Evolutionary conservation across 495 filamentous ascomycete genomes (phyloP).

Genomic region (Terfezia boudieri): DNA sequence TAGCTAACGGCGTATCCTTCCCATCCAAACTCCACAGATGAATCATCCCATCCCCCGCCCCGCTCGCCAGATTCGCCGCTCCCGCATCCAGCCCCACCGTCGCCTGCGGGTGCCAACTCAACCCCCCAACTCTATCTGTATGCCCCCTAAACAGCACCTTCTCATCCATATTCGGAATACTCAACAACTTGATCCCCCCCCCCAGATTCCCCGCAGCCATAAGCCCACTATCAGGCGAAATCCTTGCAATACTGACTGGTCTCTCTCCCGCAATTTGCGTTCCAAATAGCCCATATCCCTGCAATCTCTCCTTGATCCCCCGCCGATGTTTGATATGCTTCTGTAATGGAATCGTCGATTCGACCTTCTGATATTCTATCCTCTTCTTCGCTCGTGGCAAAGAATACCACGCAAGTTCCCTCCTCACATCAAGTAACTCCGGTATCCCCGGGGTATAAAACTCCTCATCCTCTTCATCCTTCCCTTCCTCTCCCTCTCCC

Average conservation of each 20-base stretch:
- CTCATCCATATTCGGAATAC: slow-evolving; percentile 60
- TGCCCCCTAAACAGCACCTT: slow-evolving; percentile 57
- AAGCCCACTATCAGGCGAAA: slow-evolving; percentile 64
- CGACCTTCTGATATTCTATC: slow-evolving; percentile 50
- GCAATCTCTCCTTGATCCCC: slow-evolving; percentile 60
- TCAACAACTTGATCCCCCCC: slow-evolving; percentile 64
- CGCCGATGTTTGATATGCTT: slow-evolving; percentile 83
- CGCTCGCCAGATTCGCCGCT: slow-evolving; percentile 67
- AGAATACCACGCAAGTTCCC: slow-evolving; percentile 64
- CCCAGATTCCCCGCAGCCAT: slow-evolving; percentile 83
- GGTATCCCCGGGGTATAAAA: slow-evolving; percentile 73
- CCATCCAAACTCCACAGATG: slow-evolving; percentile 67
- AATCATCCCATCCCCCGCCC: slow-evolving; percentile 73
- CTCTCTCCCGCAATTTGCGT: slow-evolving; percentile 81
- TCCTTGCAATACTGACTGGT: slow-evolving; percentile 70
- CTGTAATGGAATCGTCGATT: slow-evolving; percentile 59
- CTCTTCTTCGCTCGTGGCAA: slow-evolving; percentile 59
- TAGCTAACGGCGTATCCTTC: slow-evolving; percentile 60
- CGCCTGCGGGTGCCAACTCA: slow-evolving; percentile 75
- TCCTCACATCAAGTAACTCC: slow-evolving; percentile 54
- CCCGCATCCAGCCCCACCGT: slow-evolving; percentile 55
- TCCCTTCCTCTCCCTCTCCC: slow-evolving; percentile 26
- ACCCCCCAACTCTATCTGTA: slow-evolving; percentile 64
- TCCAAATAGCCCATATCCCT: slow-evolving; percentile 69
- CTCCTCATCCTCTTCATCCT: slow-evolving; percentile 68